Conservation (phyloP, 2,329 filamentous ascomycete genomes). For the Ophiostoma sp. region DNA sequence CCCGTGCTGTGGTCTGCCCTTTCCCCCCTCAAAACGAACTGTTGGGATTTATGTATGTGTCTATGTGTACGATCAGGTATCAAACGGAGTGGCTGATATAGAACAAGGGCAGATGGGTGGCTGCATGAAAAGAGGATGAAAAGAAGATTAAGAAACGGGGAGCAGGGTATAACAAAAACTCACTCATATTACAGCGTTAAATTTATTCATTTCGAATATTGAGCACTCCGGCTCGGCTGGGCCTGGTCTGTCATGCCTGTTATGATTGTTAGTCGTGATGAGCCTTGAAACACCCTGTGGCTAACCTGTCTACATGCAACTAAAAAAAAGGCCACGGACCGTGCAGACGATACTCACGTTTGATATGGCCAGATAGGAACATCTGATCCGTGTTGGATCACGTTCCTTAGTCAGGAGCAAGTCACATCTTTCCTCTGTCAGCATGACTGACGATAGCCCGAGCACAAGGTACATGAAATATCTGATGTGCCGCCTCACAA, state of each 20-base stretch:
- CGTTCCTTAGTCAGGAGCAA: no score
- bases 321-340: no score
- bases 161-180: slow-evolving; percentile 7
- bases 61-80: slow-evolving; percentile 22
- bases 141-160: background rate
- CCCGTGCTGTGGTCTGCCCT: background rate
- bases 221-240: background rate
- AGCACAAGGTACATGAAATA: no score
- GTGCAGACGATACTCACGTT: no score
- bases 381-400: no score
- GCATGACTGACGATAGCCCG: no score
- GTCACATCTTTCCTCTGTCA: no score
- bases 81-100: slow-evolving; percentile 10
- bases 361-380: no score
- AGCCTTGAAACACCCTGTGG: no score
- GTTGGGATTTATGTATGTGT: slow-evolving; percentile 17
- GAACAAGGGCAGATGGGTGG: slow-evolving; percentile 8
- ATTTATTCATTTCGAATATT: background rate
- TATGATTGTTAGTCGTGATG: no score
- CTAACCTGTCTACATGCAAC: no score
- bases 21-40: background rate
- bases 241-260: background rate
- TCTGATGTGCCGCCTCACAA: no score
- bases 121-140: slow-evolving; percentile 5
- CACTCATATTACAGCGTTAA: background rate